These are phyloP conservation scores for Jaminaea rosea DNA, from an alignment of 1,284 basidiomycete species.

Conservation along the genomic window DNA sequence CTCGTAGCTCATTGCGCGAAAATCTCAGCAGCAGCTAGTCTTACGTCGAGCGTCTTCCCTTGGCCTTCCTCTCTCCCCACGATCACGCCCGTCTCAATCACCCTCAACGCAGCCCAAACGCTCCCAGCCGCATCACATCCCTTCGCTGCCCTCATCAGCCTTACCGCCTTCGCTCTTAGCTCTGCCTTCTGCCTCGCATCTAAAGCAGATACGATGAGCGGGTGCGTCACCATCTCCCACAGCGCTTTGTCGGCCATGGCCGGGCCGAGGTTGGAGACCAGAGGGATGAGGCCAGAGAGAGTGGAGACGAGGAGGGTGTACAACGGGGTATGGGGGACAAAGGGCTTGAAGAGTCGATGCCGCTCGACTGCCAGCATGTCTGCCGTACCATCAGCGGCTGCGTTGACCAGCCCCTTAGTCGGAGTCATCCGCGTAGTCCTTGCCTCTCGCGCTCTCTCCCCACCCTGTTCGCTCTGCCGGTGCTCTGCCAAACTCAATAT, in stretches of 20 bases:
- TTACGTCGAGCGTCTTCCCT: not conserved
- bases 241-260: not conserved
- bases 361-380: not conserved
- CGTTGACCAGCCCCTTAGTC: not conserved
- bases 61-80: not conserved
- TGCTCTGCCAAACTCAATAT: constrained; percentile 15
- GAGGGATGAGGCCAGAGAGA: not conserved
- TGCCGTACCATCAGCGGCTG: not conserved
- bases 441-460: not conserved
- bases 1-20: no score
- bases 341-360: not conserved
- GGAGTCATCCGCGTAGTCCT: not conserved
- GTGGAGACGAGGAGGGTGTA: not conserved
- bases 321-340: not conserved
- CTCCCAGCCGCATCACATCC: not conserved
- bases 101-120: not conserved
- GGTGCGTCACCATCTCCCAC: not conserved
- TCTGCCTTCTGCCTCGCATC: not conserved
- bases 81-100: not conserved
- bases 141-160: not conserved
- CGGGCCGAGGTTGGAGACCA: not conserved
- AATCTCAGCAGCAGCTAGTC: not conserved
- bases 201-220: not conserved
- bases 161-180: not conserved
- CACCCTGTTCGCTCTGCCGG: constrained; percentile 12